Conservation (phyloP, 192 early-diverging fungal species). For the Backusella mclennaniae region DNA sequence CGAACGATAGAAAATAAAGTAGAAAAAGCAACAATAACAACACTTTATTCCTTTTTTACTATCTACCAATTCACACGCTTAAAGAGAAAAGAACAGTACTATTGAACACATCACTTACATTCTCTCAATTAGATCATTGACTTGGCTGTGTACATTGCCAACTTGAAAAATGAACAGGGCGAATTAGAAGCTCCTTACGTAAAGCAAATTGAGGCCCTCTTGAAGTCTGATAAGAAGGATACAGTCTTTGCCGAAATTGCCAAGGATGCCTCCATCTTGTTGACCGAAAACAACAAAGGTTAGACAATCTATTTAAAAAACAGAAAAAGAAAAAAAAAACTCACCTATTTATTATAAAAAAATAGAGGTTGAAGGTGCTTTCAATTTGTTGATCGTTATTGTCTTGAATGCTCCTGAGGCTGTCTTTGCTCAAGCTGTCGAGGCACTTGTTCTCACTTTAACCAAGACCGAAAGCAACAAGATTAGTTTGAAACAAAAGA, state of each 20-base stretch:
- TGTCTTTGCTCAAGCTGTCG: constrained; percentile 42
- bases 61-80: neutral
- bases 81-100: neutral
- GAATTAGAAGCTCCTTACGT: constrained; percentile 45
- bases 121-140: constrained; percentile 55
- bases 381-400: constrained; percentile 71
- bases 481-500: constrained; percentile 57
- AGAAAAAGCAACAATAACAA: neutral
- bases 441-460: constrained; percentile 45
- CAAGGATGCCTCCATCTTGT: constrained; percentile 50
- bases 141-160: constrained; percentile 67
- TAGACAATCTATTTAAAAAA: constrained; percentile 1
- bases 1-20: neutral
- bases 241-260: constrained; percentile 57
- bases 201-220: constrained; percentile 48
- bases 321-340: neutral
- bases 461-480: constrained; percentile 45
- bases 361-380: constrained; percentile 62
- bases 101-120: neutral
- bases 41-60: neutral
- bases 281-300: constrained; percentile 62
- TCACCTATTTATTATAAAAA: neutral
- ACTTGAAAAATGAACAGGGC: constrained; percentile 50
- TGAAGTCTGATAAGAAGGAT: constrained; percentile 57
- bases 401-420: constrained; percentile 48